Percentiles rank a stretch among this genome's conserved stretches.
phyloP scores from a whole-genome alignment of 768 basidiomycete species.

The Leccinum disarticulatum region DNA sequence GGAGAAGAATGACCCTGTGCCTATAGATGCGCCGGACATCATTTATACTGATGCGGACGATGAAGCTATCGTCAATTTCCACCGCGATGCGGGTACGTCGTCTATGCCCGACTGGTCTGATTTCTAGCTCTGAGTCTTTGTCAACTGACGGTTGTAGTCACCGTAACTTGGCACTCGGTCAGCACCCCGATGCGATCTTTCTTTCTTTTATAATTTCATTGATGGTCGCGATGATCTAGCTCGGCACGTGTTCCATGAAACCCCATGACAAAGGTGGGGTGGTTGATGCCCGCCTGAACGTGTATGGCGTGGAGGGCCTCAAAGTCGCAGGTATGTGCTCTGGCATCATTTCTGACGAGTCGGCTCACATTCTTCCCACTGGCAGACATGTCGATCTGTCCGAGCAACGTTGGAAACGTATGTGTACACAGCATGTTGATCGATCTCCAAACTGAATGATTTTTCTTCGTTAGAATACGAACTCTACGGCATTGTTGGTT shows the following conservation, averaged over 20 bases:
- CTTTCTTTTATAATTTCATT: neutral
- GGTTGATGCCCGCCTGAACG: constrained; percentile 14
- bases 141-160: neutral
- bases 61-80: no score
- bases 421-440: neutral
- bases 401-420: constrained; percentile 10
- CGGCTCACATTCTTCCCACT: neutral
- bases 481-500: neutral
- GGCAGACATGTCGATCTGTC: constrained; percentile 11
- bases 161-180: neutral
- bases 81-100: constrained; percentile 27
- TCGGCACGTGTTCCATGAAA: constrained; percentile 67
- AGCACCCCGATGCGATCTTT: neutral
- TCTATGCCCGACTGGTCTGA: no score
- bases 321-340: constrained; percentile 17
- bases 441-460: neutral
- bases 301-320: constrained; percentile 14
- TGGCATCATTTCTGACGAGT: neutral
- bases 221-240: neutral
- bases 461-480: neutral
- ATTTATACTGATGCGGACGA: no score
- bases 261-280: constrained; percentile 8
- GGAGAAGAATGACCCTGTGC: no score
- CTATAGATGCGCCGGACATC: no score
- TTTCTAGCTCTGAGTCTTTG: neutral